Evolutionary conservation across 192 early-diverging fungal species (phyloP).

Genomic region (Mortierella antarctica): DNA sequence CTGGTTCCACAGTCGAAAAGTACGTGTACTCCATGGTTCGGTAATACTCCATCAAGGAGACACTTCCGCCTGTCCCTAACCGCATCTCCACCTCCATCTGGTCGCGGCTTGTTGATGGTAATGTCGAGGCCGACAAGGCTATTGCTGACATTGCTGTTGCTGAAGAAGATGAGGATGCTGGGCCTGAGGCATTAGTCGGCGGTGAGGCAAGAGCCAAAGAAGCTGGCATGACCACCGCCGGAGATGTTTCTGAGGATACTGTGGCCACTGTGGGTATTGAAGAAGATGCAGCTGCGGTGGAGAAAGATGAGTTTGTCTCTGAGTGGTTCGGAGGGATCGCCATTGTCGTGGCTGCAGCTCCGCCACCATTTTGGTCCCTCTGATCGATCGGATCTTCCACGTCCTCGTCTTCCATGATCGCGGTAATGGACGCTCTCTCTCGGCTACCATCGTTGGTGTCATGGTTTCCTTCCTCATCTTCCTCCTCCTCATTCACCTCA

Average conservation of each 20-base stretch:
- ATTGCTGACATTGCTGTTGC: not conserved
- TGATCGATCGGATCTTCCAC: not conserved
- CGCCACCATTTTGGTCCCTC: constrained; percentile 5
- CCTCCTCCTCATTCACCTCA: constrained; percentile 47
- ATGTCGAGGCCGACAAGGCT: not conserved
- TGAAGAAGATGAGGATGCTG: not conserved
- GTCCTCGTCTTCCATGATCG: constrained; percentile 28
- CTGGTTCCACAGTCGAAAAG: constrained; percentile 28
- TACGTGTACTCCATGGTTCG: constrained; percentile 29
- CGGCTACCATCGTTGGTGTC: not conserved
- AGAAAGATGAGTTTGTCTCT: not conserved
- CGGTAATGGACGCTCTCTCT: constrained; percentile 23
- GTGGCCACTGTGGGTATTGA: not conserved
- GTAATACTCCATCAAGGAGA: constrained; percentile 30
- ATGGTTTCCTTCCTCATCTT: not conserved
- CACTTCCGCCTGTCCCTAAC: constrained; percentile 23
- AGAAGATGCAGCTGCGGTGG: not conserved
- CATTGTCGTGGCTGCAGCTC: not conserved
- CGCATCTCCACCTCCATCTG: constrained; percentile 37
- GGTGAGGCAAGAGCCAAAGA: not conserved
- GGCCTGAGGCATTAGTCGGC: not conserved
- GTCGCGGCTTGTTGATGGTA: not conserved
- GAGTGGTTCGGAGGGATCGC: not conserved
- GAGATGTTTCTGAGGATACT: not conserved
- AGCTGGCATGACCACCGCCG: not conserved